A percentile compares a stretch with the other conserved stretches of the same genome.
Conservation (phyloP, 345 rosid species). For the Geranium rotundifolium region DNA sequence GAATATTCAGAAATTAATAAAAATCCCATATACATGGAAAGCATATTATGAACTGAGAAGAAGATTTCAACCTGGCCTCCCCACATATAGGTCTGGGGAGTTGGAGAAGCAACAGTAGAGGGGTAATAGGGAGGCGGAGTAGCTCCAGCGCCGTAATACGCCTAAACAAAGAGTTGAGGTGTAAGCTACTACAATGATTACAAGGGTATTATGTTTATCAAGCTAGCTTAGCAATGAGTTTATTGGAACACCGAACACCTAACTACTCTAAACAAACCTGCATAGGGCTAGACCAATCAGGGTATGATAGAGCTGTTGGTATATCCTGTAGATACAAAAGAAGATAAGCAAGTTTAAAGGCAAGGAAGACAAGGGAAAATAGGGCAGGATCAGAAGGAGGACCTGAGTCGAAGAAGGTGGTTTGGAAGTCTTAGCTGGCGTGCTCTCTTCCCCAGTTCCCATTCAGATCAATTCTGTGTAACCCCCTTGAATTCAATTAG, state of each 20-base stretch:
- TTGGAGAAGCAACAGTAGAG: slow-evolving; percentile 73
- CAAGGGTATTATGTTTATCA: neutral
- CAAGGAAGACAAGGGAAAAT: neutral
- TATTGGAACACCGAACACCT: neutral
- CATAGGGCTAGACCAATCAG: slow-evolving; percentile 87
- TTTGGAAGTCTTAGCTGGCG: slow-evolving; percentile 61
- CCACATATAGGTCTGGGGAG: slow-evolving; percentile 88
- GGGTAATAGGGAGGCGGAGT: slow-evolving; percentile 78
- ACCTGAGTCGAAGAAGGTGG: slow-evolving; percentile 62
- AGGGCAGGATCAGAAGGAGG: neutral
- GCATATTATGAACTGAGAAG: neutral
- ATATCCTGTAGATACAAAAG: slow-evolving; percentile 36
- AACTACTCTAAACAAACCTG: slow-evolving; percentile 43
- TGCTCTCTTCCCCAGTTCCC: slow-evolving; percentile 77
- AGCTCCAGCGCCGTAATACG: slow-evolving; percentile 84
- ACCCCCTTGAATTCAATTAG: neutral
- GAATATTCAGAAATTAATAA: neutral
- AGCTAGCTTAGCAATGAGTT: neutral
- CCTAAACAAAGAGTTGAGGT: slow-evolving; percentile 35
- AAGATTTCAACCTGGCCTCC: slow-evolving; percentile 62
- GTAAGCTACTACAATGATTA: slow-evolving; percentile 13
- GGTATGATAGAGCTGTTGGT: slow-evolving; percentile 52
- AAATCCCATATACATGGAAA: neutral
- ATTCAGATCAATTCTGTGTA: slow-evolving; percentile 13
- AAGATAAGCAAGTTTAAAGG: neutral